Conservation (phyloP, 345 rosid genomes). For the Bretschneidera sinensis region DNA sequence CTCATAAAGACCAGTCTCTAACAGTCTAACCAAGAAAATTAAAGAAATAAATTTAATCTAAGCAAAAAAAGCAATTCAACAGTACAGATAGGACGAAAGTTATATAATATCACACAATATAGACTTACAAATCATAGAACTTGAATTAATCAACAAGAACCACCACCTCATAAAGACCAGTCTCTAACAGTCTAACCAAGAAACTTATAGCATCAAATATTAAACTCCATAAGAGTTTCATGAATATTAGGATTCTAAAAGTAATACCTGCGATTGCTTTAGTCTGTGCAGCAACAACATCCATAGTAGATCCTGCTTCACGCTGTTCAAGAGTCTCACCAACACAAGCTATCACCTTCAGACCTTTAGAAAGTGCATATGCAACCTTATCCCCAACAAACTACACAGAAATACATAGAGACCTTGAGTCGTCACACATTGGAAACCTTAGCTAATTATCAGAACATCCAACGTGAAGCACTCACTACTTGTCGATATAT, state of each 20-base stretch:
- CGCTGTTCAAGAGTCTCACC: conserved; percentile 94
- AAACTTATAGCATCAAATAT: background rate
- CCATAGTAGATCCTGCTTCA: conserved; percentile 77
- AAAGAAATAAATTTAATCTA: no score
- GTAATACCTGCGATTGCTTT: conserved; percentile 92
- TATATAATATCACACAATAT: no score
- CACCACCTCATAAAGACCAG: background rate
- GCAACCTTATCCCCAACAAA: conserved; percentile 88
- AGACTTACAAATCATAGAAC: no score
- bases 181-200: background rate
- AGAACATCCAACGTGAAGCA: conserved; percentile 1
- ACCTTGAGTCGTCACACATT: no score
- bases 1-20: background rate
- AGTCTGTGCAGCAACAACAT: conserved; percentile 86
- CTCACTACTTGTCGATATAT: no score
- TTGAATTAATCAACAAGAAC: no score
- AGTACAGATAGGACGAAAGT: no score
- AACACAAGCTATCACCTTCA: conserved; percentile 91
- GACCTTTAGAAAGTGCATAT: conserved; percentile 85
- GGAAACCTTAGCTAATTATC: conserved; percentile 6
- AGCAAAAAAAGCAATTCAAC: no score
- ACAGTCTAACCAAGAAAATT: background rate
- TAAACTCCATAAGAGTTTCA: background rate
- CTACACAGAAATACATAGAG: conserved; percentile 31
- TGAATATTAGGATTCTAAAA: background rate